These are phyloP conservation scores for Circinella umbellata DNA, from an alignment of 371 early-diverging fungal species.

Conservation along the genomic window DNA sequence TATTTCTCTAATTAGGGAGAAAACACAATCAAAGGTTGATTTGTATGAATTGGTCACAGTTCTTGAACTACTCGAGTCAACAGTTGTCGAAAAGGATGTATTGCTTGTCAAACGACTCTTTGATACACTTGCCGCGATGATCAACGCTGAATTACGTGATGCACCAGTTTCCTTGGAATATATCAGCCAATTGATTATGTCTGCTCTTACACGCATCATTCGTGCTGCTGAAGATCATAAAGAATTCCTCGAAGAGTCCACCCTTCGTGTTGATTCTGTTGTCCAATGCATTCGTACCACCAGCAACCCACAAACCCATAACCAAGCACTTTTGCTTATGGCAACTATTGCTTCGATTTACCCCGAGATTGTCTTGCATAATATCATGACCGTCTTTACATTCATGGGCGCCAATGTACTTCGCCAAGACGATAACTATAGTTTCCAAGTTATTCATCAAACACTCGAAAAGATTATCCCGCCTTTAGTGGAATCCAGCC, in stretches of 20 bases:
- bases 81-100: slow-evolving; percentile 50
- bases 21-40: slow-evolving; percentile 24
- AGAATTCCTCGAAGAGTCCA: slow-evolving; percentile 45
- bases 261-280: slow-evolving; percentile 82
- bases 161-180: slow-evolving; percentile 81
- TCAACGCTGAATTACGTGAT: slow-evolving; percentile 60
- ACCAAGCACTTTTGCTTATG: slow-evolving; percentile 86
- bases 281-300: slow-evolving; percentile 90
- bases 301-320: slow-evolving; percentile 96
- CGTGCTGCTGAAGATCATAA: slow-evolving; percentile 57
- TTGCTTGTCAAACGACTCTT: slow-evolving; percentile 73
- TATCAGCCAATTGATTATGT: slow-evolving; percentile 85
- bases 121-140: slow-evolving; percentile 72
- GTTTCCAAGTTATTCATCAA: slow-evolving; percentile 93
- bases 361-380: slow-evolving; percentile 87
- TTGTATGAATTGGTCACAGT: slow-evolving; percentile 67
- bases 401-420: slow-evolving; percentile 97
- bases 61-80: slow-evolving; percentile 75
- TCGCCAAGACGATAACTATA: slow-evolving; percentile 95
- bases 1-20: neutral
- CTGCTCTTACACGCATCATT: slow-evolving; percentile 71
- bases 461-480: slow-evolving; percentile 89
- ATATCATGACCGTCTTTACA: slow-evolving; percentile 96
- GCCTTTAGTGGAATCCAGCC: slow-evolving; percentile 72
- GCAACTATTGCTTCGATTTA: slow-evolving; percentile 84